Percentiles rank a stretch among this genome's conserved stretches.
Evolutionary conservation across 805 yeast genomes (phyloP).

Genomic region (Huiozyma sinensis): DNA sequence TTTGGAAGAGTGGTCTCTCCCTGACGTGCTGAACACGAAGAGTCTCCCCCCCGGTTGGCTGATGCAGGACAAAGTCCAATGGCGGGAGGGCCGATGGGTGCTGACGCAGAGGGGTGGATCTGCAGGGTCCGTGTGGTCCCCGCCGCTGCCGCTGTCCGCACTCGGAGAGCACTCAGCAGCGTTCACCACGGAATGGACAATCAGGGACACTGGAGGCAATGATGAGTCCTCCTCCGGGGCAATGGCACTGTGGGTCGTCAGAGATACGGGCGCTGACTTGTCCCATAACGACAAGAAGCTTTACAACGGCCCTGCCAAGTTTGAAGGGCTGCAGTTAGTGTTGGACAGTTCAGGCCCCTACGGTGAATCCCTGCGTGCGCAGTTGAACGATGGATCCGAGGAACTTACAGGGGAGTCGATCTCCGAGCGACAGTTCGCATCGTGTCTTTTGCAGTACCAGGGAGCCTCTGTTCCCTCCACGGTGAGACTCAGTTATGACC

Average conservation of each 20-base stretch:
- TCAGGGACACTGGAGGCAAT: constrained; percentile 28
- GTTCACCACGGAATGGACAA: constrained; percentile 52
- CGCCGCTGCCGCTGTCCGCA: constrained; percentile 10
- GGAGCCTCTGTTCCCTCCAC: constrained; percentile 63
- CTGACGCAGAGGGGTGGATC: constrained; percentile 35
- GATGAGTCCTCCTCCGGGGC: constrained; percentile 42
- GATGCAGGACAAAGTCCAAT: constrained; percentile 28
- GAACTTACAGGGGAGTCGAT: constrained; percentile 18
- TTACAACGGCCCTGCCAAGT: constrained; percentile 39
- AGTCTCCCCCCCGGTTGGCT: constrained; percentile 28
- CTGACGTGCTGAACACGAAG: constrained; percentile 28
- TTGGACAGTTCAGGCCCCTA: constrained; percentile 41
- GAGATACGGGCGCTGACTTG: constrained; percentile 42
- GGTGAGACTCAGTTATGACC: constrained; percentile 50
- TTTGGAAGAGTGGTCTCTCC: constrained; percentile 24
- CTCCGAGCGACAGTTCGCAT: constrained; percentile 35
- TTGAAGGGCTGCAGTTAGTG: constrained; percentile 54
- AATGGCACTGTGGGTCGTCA: constrained; percentile 42
- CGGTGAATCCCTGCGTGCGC: constrained; percentile 46
- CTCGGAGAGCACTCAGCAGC: constrained; percentile 22
- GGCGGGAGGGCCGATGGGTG: constrained; percentile 44
- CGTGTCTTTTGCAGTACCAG: constrained; percentile 50
- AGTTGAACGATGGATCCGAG: constrained; percentile 47
- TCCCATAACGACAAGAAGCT: not conserved
- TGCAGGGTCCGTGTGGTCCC: constrained; percentile 39